Base-by-base conservation (phyloP, 2,329 filamentous ascomycete genomes). In the Ceratocystis eucalypticola region DNA sequence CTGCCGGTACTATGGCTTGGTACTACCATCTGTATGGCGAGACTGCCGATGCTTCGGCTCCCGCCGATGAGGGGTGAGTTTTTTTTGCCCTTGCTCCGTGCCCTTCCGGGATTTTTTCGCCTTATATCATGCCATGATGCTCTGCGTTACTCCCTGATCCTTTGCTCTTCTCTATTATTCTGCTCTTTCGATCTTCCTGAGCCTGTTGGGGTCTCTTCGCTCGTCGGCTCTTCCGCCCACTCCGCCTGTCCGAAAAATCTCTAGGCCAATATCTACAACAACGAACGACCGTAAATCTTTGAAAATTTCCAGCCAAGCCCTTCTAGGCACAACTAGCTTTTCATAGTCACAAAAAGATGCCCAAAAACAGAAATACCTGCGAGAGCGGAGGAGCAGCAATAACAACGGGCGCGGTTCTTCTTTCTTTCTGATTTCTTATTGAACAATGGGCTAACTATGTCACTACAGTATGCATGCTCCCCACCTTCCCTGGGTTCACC, bases 1-100 rank as follows among this genome's bases (percentile, higher is more conserved):
- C 93, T 73, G 81, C 90, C 78, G 92, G 91, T 73, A 93, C 93
- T 71, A 86, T 93, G 74, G 92, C 90, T 73, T 97, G 92, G 91
- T 97, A 96, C 82, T 96, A 93, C 78, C 91, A 96, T 79, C 87
- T 96, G 73, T 97, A 96, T 79, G 94, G 92, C 74, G 85, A 89
- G 73, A 86, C 88, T 73, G 88, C 89, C 70, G 85, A 91, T 78
- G 94, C 94, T 73, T 88, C 88, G 86, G 92, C 93, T 73, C 91
- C 91, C 70, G 88, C 88, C 74, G 94, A 99, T 82, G 94, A 99
- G 86, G 94, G 94, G 94, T 99, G 83, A 87, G 93, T 88, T 64
- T 61, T 62, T 37, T 28, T 41, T 41, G 12, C 37, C 37, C 12
- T 41, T 41, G 37, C 28, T 53, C 61, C 37, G 33, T 50, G 17